Conservation (phyloP, 1,284 basidiomycete genomes). For the Psilocybe mexicana region DNA sequence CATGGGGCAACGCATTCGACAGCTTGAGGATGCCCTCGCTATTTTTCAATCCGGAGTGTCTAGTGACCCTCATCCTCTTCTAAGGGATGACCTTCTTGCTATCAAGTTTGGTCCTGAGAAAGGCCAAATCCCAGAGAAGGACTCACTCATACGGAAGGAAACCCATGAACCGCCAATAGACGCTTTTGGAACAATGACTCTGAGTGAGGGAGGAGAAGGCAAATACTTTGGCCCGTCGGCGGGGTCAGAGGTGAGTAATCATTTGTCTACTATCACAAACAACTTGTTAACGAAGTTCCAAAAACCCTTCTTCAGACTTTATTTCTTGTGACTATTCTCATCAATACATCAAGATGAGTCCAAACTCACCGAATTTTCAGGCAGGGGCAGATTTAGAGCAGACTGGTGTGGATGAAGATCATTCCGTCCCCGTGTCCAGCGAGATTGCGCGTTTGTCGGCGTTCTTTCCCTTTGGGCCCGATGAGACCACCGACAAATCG, state of each 20-base stretch:
- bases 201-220: conserved; percentile 61
- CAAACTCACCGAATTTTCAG: conserved; percentile 28
- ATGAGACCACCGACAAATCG: conserved; percentile 36
- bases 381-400: conserved; percentile 53
- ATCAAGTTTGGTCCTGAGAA: conserved; percentile 60
- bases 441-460: conserved; percentile 47
- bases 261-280: background rate
- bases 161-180: conserved; percentile 35
- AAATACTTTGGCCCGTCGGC: conserved; percentile 71
- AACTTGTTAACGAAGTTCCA: background rate
- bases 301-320: conserved; percentile 39
- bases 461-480: conserved; percentile 46
- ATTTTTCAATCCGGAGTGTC: conserved; percentile 62
- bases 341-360: background rate
- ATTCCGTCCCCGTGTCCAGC: conserved; percentile 33
- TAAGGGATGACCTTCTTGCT: conserved; percentile 59
- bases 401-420: conserved; percentile 33
- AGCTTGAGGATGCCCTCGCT: conserved; percentile 68
- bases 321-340: conserved; percentile 38
- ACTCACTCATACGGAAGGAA: conserved; percentile 19
- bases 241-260: conserved; percentile 47
- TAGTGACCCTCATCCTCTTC: conserved; percentile 61
- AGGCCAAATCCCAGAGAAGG: conserved; percentile 26
- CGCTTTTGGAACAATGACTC: conserved; percentile 59
- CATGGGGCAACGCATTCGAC: conserved; percentile 73